These are phyloP conservation scores for Pecoramyces ruminantium DNA, from an alignment of 192 early-diverging fungal genomes.

Conservation along the genomic window DNA sequence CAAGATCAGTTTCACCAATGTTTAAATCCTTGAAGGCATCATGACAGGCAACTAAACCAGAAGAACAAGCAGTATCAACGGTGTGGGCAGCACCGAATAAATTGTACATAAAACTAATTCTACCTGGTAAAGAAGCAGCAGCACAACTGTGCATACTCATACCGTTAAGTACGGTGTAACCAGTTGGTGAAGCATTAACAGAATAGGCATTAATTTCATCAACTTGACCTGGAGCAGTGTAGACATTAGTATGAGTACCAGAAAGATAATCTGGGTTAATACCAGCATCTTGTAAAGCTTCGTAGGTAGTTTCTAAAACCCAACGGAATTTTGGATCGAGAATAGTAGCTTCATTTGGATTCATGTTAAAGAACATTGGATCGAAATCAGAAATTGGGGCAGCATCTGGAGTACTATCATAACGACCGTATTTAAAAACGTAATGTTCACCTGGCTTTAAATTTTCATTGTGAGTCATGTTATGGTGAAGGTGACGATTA, in stretches of 20 bases:
- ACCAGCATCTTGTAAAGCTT: constrained; percentile 12
- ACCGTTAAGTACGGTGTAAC: not conserved
- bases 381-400: constrained; percentile 3
- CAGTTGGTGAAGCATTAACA: not conserved
- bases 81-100: constrained; percentile 8
- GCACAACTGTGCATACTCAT: not conserved
- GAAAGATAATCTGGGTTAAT: constrained; percentile 9
- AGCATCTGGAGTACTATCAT: not conserved
- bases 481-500: not conserved
- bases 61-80: constrained; percentile 16
- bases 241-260: constrained; percentile 7
- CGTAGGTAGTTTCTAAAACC: constrained; percentile 7
- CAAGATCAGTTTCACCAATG: constrained; percentile 13
- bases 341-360: constrained; percentile 4
- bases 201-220: not conserved
- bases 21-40: constrained; percentile 9
- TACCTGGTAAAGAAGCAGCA: constrained; percentile 5
- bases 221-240: constrained; percentile 1
- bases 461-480: not conserved
- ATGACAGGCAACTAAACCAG: constrained; percentile 10
- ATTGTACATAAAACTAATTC: constrained; percentile 13
- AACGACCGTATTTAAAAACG: not conserved
- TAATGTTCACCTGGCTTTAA: not conserved
- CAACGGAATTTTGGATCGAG: constrained; percentile 4
- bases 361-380: constrained; percentile 11